Evolutionary conservation across 1,139 yeast genomes (phyloP).

Genomic region (Zygoascus meyerae): DNA sequence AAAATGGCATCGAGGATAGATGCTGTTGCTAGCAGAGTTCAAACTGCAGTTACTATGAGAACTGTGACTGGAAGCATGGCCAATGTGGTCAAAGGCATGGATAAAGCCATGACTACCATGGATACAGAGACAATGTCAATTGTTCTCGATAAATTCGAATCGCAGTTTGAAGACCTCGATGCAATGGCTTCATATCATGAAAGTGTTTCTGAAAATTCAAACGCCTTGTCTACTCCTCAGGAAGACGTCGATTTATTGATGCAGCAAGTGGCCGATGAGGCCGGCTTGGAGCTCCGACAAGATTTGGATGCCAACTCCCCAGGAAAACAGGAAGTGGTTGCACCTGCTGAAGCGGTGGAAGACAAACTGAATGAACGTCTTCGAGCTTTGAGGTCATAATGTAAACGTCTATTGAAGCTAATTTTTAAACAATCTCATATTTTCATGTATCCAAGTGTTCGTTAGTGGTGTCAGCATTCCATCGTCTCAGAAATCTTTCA

Average conservation of each 20-base stretch:
- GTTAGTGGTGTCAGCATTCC: background rate
- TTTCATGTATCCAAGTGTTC: background rate
- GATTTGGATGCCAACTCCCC: conserved; percentile 49
- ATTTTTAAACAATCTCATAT: background rate
- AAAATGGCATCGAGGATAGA: conserved; percentile 86
- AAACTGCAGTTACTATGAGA: conserved; percentile 96
- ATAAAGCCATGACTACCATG: conserved; percentile 92
- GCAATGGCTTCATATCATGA: conserved; percentile 93
- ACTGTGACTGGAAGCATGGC: conserved; percentile 93
- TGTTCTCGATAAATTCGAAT: conserved; percentile 96
- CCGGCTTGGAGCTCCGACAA: conserved; percentile 89
- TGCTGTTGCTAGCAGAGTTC: conserved; percentile 93
- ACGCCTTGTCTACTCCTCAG: conserved; percentile 86
- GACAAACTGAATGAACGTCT: conserved; percentile 82
- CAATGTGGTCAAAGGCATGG: conserved; percentile 91
- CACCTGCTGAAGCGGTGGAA: conserved; percentile 70
- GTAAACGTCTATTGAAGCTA: background rate
- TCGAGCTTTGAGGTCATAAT: conserved; percentile 60
- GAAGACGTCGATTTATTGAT: conserved; percentile 90
- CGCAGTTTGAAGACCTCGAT: conserved; percentile 92
- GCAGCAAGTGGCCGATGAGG: conserved; percentile 96
- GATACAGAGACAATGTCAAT: conserved; percentile 80
- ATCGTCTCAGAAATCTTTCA: background rate
- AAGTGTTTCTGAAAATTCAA: conserved; percentile 79
- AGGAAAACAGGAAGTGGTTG: conserved; percentile 34